Percentiles rank a stretch among this genome's conserved stretches.
These are phyloP conservation scores for Monosporascus sp. DNA, from an alignment of 2,329 filamentous ascomycete genomes.

Conservation along the genomic window DNA sequence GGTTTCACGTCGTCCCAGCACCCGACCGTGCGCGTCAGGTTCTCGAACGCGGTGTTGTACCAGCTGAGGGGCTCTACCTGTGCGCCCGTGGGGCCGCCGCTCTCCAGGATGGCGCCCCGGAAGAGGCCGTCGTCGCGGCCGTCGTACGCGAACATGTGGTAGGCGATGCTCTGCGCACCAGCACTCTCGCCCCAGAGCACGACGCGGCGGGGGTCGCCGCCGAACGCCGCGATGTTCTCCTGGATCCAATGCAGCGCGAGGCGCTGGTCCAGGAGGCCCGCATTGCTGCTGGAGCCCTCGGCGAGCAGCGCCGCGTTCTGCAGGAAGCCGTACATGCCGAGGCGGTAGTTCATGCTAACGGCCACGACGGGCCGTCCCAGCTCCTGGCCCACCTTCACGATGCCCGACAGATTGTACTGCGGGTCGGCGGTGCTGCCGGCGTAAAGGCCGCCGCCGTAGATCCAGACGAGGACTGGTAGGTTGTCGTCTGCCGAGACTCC, in stretches of 20 bases:
- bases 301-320: constrained; percentile 37
- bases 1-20: constrained; percentile 24
- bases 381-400: constrained; percentile 48
- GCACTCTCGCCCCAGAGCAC: constrained; percentile 45
- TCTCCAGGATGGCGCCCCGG: constrained; percentile 48
- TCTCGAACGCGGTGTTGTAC: constrained; percentile 29
- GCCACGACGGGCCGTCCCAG: constrained; percentile 49
- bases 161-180: constrained; percentile 34
- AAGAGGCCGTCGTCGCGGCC: constrained; percentile 52
- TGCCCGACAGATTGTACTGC: constrained; percentile 59
- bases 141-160: constrained; percentile 50
- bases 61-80: constrained; percentile 28
- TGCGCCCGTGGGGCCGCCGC: constrained; percentile 34
- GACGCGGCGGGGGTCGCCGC: constrained; percentile 40
- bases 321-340: constrained; percentile 49
- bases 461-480: constrained; percentile 47
- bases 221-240: constrained; percentile 48
- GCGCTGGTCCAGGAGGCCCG: constrained; percentile 46
- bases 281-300: constrained; percentile 41
- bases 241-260: constrained; percentile 45
- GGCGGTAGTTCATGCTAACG: constrained; percentile 49
- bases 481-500: constrained; percentile 20
- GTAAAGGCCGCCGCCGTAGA: constrained; percentile 52
- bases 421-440: constrained; percentile 45
- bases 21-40: constrained; percentile 29